phyloP scores from a whole-genome alignment of 139 green algal species.

The Chlamydomonas sphaeroides region DNA sequence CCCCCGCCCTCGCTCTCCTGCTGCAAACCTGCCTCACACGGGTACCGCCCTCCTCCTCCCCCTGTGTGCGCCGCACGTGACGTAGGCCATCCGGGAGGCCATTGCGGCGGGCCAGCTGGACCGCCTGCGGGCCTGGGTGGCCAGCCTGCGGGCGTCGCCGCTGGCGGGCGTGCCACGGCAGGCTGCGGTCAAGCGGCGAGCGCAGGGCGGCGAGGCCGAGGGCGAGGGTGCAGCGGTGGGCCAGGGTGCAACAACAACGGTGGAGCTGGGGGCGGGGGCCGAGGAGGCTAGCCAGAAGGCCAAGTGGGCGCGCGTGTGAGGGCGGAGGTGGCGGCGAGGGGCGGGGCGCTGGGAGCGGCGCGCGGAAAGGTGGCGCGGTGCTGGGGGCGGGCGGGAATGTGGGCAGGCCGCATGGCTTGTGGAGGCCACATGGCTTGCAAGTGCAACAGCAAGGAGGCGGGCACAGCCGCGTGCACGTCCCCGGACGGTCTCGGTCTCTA shows the following conservation, averaged over 20 bases:
- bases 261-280: background rate
- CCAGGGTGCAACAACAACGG: background rate
- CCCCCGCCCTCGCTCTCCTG: background rate
- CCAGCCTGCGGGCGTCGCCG: background rate
- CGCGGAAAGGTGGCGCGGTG: too few species aligned
- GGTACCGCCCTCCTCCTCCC: background rate
- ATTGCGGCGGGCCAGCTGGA: constrained; percentile 55
- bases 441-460: too few species aligned
- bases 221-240: background rate
- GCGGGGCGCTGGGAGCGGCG: too few species aligned
- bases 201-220: background rate
- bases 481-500: too few species aligned
- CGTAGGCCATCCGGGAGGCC: constrained; percentile 45
- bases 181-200: background rate
- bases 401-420: too few species aligned
- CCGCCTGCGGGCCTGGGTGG: constrained; percentile 54
- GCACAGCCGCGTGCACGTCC: too few species aligned
- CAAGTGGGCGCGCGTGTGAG: constrained; percentile 33
- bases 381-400: too few species aligned
- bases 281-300: background rate
- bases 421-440: too few species aligned
- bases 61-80: background rate
- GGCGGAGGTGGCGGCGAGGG: too few species aligned
- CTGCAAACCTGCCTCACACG: background rate
- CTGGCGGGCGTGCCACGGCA: background rate